phyloP scores from a whole-genome alignment of 2,329 filamentous ascomycete genomes.

The Fusarium robinianum region DNA sequence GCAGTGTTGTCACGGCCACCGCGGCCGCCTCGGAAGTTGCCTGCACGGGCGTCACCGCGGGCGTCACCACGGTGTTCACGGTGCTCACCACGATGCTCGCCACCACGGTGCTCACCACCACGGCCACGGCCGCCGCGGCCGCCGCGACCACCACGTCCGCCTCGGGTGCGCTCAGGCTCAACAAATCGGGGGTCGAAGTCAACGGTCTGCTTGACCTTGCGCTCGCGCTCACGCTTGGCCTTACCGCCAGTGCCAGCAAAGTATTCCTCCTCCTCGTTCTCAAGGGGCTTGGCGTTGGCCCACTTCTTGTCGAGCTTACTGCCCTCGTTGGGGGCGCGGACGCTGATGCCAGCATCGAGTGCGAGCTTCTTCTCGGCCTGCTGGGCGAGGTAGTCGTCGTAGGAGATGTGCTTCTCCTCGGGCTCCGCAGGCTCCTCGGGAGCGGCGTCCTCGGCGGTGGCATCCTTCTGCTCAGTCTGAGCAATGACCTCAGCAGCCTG shows the following conservation, averaged over 20 bases:
- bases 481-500: slow-evolving; percentile 89
- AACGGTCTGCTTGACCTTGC: slow-evolving; percentile 87
- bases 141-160: slow-evolving; percentile 55
- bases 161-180: slow-evolving; percentile 66
- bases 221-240: slow-evolving; percentile 81
- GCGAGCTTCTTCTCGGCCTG: slow-evolving; percentile 74
- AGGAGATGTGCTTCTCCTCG: slow-evolving; percentile 89
- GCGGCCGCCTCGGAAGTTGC: slow-evolving; percentile 14
- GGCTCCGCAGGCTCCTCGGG: slow-evolving; percentile 60
- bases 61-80: slow-evolving; percentile 50
- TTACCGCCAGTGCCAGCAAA: slow-evolving; percentile 76
- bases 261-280: slow-evolving; percentile 76
- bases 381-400: slow-evolving; percentile 82
- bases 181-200: slow-evolving; percentile 86
- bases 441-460: slow-evolving; percentile 54
- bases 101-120: slow-evolving; percentile 47
- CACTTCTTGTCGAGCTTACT: slow-evolving; percentile 89
- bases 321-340: slow-evolving; percentile 93
- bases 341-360: slow-evolving; percentile 65
- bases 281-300: slow-evolving; percentile 76
- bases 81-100: slow-evolving; percentile 47
- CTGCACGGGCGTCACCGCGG: slow-evolving; percentile 7
- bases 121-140: slow-evolving; percentile 49
- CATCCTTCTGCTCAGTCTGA: slow-evolving; percentile 79
- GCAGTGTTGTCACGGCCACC: slow-evolving; percentile 37